Percentiles rank a stretch among this genome's conserved stretches.
Conservation (phyloP, 75 land plant genomes). For the Gnetum montanum region DNA sequence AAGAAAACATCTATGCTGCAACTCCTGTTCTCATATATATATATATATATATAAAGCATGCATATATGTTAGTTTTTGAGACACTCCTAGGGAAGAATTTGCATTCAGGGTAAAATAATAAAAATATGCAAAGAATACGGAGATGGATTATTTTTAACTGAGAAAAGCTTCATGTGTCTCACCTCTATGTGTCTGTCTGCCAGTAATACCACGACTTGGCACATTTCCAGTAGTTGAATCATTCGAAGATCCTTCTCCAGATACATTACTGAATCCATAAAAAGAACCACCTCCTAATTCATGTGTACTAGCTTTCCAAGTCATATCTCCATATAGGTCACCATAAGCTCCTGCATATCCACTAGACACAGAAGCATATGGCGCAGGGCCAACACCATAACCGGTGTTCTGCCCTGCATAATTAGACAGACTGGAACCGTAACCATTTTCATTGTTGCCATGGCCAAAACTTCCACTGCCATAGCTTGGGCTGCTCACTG, state of each 20-base stretch:
- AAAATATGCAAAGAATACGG: neutral
- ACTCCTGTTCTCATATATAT: too few species aligned
- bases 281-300: slow-evolving; percentile 53
- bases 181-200: slow-evolving; percentile 87
- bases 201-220: slow-evolving; percentile 44
- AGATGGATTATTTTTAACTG: neutral
- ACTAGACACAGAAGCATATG: slow-evolving; percentile 6
- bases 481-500: slow-evolving; percentile 16
- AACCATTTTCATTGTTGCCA: slow-evolving; percentile 31
- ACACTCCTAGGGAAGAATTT: neutral
- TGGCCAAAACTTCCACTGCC: slow-evolving; percentile 29
- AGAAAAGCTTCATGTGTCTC: slow-evolving; percentile 1
- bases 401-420: slow-evolving; percentile 5
- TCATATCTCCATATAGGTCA: slow-evolving; percentile 47
- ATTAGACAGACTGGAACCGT: neutral
- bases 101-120: neutral
- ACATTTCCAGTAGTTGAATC: slow-evolving; percentile 34
- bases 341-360: slow-evolving; percentile 31
- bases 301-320: slow-evolving; percentile 58
- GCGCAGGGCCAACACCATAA: slow-evolving; percentile 7
- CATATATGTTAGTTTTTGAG: neutral
- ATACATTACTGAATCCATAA: slow-evolving; percentile 43
- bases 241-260: slow-evolving; percentile 41
- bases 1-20: slow-evolving; percentile 5
- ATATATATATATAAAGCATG: neutral